Conservation (phyloP, 805 yeast genomes). For the Maudiozyma saulgeensis region DNA sequence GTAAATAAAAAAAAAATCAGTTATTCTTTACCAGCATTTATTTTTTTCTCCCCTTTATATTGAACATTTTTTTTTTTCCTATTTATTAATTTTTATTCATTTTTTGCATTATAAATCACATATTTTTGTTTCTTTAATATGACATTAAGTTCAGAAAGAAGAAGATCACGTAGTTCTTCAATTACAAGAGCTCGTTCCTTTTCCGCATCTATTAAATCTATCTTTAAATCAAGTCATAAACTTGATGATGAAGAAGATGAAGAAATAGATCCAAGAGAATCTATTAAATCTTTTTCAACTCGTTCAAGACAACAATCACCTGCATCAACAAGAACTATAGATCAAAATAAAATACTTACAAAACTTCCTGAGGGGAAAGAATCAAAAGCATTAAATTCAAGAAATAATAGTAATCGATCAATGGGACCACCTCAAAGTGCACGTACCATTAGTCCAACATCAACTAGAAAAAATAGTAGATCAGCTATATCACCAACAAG, state of each 20-base stretch:
- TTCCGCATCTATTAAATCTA: conserved; percentile 21
- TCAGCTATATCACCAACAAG: conserved; percentile 13
- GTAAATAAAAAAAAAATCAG: too few species aligned
- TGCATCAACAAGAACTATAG: background rate
- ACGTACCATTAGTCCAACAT: too few species aligned
- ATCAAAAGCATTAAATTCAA: conserved; percentile 14
- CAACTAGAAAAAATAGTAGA: conserved; percentile 9
- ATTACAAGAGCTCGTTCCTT: conserved; percentile 19
- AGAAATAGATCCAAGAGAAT: background rate
- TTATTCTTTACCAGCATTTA: too few species aligned
- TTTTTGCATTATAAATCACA: background rate
- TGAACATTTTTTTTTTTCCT: background rate
- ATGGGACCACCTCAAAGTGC: conserved; percentile 7
- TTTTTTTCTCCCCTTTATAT: too few species aligned
- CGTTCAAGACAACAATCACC: background rate
- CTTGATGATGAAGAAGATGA: background rate
- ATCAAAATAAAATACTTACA: background rate
- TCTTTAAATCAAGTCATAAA: conserved; percentile 11
- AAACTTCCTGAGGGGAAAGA: conserved; percentile 14
- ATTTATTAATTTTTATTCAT: background rate
- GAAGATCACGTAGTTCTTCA: conserved; percentile 4
- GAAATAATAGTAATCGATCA: background rate
- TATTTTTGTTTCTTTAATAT: background rate
- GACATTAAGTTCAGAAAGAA: background rate
- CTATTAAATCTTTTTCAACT: background rate